Base-by-base conservation (phyloP, 176 grass and related monocot species). In the Phoenix roebelenii region DNA sequence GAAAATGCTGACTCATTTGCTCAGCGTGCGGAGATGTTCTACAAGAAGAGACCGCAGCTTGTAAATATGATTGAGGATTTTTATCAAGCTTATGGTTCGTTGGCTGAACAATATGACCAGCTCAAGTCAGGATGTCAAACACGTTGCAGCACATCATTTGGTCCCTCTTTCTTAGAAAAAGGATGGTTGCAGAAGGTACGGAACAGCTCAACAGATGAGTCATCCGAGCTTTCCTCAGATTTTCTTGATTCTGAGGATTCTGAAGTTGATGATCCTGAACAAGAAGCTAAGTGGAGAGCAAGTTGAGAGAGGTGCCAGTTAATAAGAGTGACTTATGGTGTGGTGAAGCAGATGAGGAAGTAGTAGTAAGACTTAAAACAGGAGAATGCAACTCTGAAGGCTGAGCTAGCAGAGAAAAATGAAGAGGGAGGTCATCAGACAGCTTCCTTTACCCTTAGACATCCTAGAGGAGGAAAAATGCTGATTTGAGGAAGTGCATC, bases 381-480 rank as follows among this genome's bases (percentile, higher is more conserved):
- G 7, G 80, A 90, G 74, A 90, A 58, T 32, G 53, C 51, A 3
- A 67, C 52, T 0, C 54, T 85, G 0, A 65, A 64, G 55, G 67
- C 35, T 14, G 84, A 91, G 70, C 58, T 92, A 26, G 74, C 75
- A 4, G 55, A 6, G 3, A 96, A 96, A 75, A 77, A 92, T 15
- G 87, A 98, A 73, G 73, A 83, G 93, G 81, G 93, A 98, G 78
- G 87, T 81, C 0, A 98, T 98, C 74, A 82, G 93, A 67, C 93
- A 98, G 49, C 81, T 92, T 12, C 68, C 81, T 9, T 70, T 79
- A 20, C 77, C 84, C 17, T 73, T 88, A n/a, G 67, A 81, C 66
- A 72, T 92, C 49, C 58, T 91, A 52, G 73, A 80, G 69, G 73
- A 85, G 60, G 84, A 92, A 76, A 92, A 92, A 92, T 23, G 56